Conservation (phyloP, 257 asterid genomes). For the Solanum chilense region DNA sequence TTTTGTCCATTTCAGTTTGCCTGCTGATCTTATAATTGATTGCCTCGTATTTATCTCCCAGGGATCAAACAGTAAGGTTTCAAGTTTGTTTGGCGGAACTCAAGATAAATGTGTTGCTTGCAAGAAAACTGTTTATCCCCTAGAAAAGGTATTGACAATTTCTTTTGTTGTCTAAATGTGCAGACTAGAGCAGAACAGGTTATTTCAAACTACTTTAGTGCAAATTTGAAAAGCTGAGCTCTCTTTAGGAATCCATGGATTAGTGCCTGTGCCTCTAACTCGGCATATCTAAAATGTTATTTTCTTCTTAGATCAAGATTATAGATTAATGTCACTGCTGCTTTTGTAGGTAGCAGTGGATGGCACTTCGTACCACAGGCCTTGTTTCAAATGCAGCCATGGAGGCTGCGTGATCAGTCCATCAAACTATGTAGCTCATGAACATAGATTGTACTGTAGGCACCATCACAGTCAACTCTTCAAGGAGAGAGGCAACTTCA, state of each 20-base stretch:
- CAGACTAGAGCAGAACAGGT: not conserved
- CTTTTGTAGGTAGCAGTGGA: constrained; percentile 58
- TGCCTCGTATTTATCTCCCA: constrained; percentile 1
- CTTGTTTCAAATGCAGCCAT: constrained; percentile 72
- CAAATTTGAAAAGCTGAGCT: not conserved
- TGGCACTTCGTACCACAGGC: constrained; percentile 55
- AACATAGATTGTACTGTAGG: constrained; percentile 63
- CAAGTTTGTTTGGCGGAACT: constrained; percentile 66
- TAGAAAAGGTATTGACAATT: constrained; percentile 56
- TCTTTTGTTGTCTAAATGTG: not conserved
- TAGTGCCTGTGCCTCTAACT: not conserved
- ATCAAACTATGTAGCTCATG: constrained; percentile 70
- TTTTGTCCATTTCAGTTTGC: not conserved
- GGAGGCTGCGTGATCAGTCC: constrained; percentile 80
- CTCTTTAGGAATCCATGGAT: not conserved
- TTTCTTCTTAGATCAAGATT: not conserved
- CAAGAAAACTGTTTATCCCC: constrained; percentile 68
- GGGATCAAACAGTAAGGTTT: constrained; percentile 43
- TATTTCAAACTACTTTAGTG: not conserved
- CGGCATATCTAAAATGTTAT: not conserved
- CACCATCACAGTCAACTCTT: constrained; percentile 78
- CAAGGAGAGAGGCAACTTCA: constrained; percentile 75
- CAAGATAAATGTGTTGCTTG: constrained; percentile 80
- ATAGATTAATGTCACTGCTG: not conserved
- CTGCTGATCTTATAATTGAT: not conserved